phyloP scores from a whole-genome alignment of 768 basidiomycete genomes.

The Hortiboletus campestris region DNA sequence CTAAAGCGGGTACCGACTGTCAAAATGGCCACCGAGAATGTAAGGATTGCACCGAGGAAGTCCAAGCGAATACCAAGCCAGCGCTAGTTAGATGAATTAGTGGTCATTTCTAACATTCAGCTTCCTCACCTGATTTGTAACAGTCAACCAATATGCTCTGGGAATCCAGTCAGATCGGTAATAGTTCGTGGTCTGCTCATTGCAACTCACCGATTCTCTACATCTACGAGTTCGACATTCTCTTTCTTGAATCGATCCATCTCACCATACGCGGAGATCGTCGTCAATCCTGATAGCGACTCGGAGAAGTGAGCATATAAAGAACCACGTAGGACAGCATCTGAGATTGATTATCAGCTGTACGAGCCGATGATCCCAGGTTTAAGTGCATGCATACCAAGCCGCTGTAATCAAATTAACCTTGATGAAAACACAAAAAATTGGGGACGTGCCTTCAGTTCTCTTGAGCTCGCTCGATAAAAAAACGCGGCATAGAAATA shows the following conservation, averaged over 20 bases:
- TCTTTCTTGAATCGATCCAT: conserved; percentile 69
- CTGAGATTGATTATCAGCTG: conserved; percentile 32
- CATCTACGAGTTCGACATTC: conserved; percentile 72
- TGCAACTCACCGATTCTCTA: conserved; percentile 70
- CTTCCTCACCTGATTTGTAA: conserved; percentile 66
- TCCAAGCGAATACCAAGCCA: conserved; percentile 94
- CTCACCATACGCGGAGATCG: conserved; percentile 88
- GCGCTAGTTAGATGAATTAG: conserved; percentile 39
- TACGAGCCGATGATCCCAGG: neutral
- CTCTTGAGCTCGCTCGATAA: conserved; percentile 83
- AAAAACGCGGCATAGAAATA: conserved; percentile 76
- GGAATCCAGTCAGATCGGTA: neutral
- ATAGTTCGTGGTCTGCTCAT: neutral
- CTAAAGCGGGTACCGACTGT: conserved; percentile 69
- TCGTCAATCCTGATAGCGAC: conserved; percentile 80
- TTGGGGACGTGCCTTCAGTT: conserved; percentile 61
- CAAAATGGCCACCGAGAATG: conserved; percentile 77
- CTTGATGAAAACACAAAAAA: neutral
- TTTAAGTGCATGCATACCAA: conserved; percentile 39
- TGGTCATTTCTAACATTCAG: neutral
- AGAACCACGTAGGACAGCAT: conserved; percentile 82
- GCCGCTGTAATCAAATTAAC: conserved; percentile 40
- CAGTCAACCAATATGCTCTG: conserved; percentile 82
- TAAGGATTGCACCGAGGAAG: conserved; percentile 68
- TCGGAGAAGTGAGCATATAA: conserved; percentile 94